These are phyloP conservation scores for Escallonia herrerae DNA, from an alignment of 129 eudicot genomes.

Conservation along the genomic window DNA sequence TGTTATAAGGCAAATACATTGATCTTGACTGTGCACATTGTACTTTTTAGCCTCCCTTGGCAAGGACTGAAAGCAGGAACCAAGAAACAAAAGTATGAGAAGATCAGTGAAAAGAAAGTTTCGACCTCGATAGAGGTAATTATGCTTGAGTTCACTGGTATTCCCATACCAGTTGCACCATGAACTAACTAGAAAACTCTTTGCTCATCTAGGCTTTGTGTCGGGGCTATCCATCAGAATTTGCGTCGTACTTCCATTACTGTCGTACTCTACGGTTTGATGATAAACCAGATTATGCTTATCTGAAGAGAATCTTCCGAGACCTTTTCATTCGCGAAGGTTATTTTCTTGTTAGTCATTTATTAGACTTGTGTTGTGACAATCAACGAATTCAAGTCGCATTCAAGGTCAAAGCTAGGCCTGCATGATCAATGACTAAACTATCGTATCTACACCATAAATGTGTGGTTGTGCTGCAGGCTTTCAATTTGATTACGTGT, in stretches of 20 bases:
- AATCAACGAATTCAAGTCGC: no score
- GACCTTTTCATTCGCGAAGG: constrained; percentile 99
- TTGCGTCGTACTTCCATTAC: constrained; percentile 93
- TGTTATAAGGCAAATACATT: no score
- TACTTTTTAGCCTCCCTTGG: constrained; percentile 81
- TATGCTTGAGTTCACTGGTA: background rate
- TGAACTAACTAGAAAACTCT: constrained; percentile 2
- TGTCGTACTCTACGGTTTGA: constrained; percentile 94
- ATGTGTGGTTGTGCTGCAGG: constrained; percentile 35
- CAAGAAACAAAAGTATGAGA: constrained; percentile 93
- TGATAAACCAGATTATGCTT: constrained; percentile 96
- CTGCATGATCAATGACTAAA: no score
- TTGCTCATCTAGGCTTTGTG: constrained; percentile 59
- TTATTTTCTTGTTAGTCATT: background rate
- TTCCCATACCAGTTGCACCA: background rate
- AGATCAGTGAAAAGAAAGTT: constrained; percentile 89
- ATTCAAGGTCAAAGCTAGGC: no score
- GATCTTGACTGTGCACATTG: background rate
- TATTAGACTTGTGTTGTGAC: no score
- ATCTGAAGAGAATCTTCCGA: constrained; percentile 89
- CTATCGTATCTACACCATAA: background rate
- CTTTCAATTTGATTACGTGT: constrained; percentile 92
- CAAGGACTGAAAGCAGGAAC: constrained; percentile 97
- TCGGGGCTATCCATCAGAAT: constrained; percentile 93
- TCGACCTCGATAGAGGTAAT: constrained; percentile 94